Evolutionary conservation across 1,284 basidiomycete species (phyloP), one percentile per base, ranked within the genome.

Genomic region (Neonothopanus nambi): DNA sequence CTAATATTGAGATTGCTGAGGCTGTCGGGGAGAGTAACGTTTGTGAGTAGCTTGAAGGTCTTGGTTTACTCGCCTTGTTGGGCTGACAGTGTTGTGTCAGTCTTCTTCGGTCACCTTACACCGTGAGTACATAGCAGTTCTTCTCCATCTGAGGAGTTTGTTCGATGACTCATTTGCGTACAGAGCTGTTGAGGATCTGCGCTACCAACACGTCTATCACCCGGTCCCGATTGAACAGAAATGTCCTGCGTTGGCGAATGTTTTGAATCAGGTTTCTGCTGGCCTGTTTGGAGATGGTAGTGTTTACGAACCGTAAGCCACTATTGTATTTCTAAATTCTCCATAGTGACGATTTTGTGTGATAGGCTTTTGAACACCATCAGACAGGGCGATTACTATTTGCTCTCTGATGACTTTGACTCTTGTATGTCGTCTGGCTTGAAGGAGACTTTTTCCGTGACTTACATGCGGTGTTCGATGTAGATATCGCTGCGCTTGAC

Each of bases 1-100:
- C 94, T 20, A 95, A 95, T 67, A 93, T 96, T 57, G 94, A 96
- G 73, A 96, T 97, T 60, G 93, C 91, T 2, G 92, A 96, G 66
- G 93, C 95, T 69, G 73, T 78, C 48, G 77, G 76, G 42, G 76
- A 78, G 63, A 74, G 65, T 59, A 79, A 79, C 57, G 77, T 79
- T 64, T 88, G 85, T 87, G 63, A 71, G 85, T 82, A 48, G 12
- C 11, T 17, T 23, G 7, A n/a, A 6, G 24, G 0, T 8, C 36
- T 36, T 37, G 24, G 23, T 41, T 18, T 37, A 17, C 12, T 30
- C 41, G 18, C n/a, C n/a, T 28, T 41, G 50, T 52, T 28, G 24
- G 49, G 46, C 33, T 57, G n/a, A 52, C 53, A 37, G n/a, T 53
- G 42, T 46, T 30, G 52, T 26, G 8, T 48, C 20, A 89, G 89